Base-by-base conservation (phyloP, 768 basidiomycete species). In the Suillus spraguei region DNA sequence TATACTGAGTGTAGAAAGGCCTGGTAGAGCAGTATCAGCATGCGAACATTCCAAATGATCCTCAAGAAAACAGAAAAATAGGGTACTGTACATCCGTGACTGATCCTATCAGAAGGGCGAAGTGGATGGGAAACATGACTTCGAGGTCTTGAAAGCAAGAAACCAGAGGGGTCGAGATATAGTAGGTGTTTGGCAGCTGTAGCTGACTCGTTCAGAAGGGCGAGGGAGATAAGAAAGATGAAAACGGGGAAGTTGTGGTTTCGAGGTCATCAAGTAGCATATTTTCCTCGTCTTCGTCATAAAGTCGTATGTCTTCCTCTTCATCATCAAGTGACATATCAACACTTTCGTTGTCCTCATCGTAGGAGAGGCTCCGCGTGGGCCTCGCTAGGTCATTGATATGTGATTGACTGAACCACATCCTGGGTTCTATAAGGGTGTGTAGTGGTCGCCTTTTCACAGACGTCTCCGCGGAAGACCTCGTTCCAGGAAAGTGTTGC, bases 51-150 rank as follows among this genome's bases (percentile, higher is more conserved):
- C 5, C 11, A n/a, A 13, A 53, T n/a, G 52, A 53, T 33, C 20
- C 33, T 53, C 33, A 35, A 53, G 52, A 53, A 35, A 53, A n/a
- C 33, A 53, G 52, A 53, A 53, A 50, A 53, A 53, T 4, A 8
- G 20, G 33, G 32, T 53, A n/a, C 20, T 53, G 50, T 52, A 32
- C 50, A 52, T 52, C 9, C 28, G 16, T 52, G 10, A 33, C 32
- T 20, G 52, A 5, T 52, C 28, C 28, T 10, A 17, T 17, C 16
- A 52, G 50, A 52, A 32, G 9, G 50, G 32, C 16, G 32, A 33
- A 20, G 50, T 52, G 32, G 9, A 52, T 33, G 50, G 33, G 50
- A 33, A 32, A 33, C 14, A 52, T 33, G 50, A 32, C n/a, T 55
- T 38, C 14, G 49, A 52, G 50, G 50, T 28, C 50, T 17, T 52